Evolutionary conservation across 495 filamentous ascomycete genomes (phyloP).

Genomic region (Aspergillus funiculosus): DNA sequence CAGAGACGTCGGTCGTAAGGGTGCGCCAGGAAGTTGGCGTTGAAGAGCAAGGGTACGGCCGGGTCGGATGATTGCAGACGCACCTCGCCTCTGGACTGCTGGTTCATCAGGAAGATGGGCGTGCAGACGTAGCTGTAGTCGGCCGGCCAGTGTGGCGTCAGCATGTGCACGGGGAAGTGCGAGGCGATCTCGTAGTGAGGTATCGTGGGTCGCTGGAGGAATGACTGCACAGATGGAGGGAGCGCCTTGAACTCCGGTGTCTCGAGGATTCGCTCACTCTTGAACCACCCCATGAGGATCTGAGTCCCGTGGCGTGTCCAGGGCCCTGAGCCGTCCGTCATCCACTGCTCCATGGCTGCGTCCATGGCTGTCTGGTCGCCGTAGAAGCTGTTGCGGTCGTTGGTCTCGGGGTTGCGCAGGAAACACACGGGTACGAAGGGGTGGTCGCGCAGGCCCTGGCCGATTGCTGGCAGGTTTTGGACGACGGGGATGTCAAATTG

Average conservation of each 20-base stretch:
- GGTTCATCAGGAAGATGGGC: constrained; percentile 33
- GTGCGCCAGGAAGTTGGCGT: constrained; percentile 51
- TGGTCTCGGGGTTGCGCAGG: constrained; percentile 25
- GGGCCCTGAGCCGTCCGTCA: constrained; percentile 39
- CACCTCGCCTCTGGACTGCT: constrained; percentile 44
- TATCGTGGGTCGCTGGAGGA: constrained; percentile 39
- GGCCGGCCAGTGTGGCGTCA: constrained; percentile 21
- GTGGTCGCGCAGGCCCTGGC: constrained; percentile 57
- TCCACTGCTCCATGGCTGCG: constrained; percentile 43
- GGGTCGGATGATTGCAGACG: constrained; percentile 52
- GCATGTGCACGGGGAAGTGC: constrained; percentile 26
- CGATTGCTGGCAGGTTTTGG: constrained; percentile 44
- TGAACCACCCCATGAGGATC: constrained; percentile 49
- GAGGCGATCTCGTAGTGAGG: constrained; percentile 44
- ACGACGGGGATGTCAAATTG: constrained; percentile 48
- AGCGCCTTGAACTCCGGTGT: constrained; percentile 43
- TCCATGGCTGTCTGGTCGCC: constrained; percentile 30
- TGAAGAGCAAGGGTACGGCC: constrained; percentile 47
- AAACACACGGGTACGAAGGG: constrained; percentile 24
- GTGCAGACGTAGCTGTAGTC: constrained; percentile 31
- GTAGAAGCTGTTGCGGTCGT: constrained; percentile 30
- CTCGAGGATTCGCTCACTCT: constrained; percentile 34
- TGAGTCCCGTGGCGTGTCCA: constrained; percentile 39
- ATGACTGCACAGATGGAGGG: constrained; percentile 31
- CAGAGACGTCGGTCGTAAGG: constrained; percentile 52